Base-by-base conservation (phyloP, 1,284 basidiomycete genomes). In the Entoloma clypeatum region DNA sequence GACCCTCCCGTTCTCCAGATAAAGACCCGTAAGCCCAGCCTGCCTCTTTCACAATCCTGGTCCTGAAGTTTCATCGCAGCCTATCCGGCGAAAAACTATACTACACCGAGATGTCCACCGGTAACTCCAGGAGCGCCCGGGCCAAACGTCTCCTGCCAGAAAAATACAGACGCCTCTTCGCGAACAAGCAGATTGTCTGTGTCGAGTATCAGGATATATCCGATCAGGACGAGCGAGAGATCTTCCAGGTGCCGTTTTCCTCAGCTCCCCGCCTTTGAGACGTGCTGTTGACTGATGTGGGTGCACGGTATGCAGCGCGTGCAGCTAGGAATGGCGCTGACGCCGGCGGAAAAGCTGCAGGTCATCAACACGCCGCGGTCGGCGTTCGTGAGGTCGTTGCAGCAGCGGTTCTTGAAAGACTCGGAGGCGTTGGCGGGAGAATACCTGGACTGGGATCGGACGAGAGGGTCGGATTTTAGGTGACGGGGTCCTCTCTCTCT, bases 281-380 rank as follows among this genome's bases (percentile, higher is more conserved):
- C 16, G 2, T 17, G 1, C 22, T 28, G 7, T 24, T 31, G 8
- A 22, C 22, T 27, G 8, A 3, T 35, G n/a, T n/a, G n/a, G n/a
- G 11, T 7, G 1, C 25, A 24, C 28, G 5, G 31, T 16, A 5
- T 44, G 18, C 49, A 83, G 80, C 71, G 85, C 30, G 85, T 88
- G 3, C 85, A 88, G 62, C 65, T 87, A 2, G 84, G 85, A 2
- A 79, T 87, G 71, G 82, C 85, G 0, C 67, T 87, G n/a, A 86
- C 81, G 0, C 77, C 82, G 5, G 79, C 84, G 55, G 81, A 86
- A 58, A 85, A 81, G 59, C 67, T 87, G 6, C 79, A 81, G 51
- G 80, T 83, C 0, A 66, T 75, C 48, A 72, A 62, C 37, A 73
- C 74, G 1, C 69, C 70, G 0, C 73, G 76, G 39, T 64, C 77